Evolutionary conservation across 129 eudicot genomes (phyloP), one percentile per base, ranked within the genome.

Genomic region (Mikania micrantha): DNA sequence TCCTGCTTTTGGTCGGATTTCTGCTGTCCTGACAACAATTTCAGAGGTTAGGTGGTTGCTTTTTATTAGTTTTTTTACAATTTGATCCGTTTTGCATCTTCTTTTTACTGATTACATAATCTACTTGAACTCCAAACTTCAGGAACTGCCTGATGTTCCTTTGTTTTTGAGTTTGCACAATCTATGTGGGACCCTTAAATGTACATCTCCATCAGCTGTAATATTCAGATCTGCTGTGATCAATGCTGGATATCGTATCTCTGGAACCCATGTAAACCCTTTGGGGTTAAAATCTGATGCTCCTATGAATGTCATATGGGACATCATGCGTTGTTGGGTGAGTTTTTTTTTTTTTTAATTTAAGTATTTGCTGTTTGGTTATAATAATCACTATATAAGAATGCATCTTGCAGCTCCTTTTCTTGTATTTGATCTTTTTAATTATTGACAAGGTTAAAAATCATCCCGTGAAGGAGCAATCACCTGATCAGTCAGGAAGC

Each of bases 291-390:
- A 94, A 70, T 82, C 97, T 6, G 90, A 94, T 76, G 99, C 99
- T 60, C 97, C 95, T 24, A 89, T 94, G 97, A 79, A 82, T 82
- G 99, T 94, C 25, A 89, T 94, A 31, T 90, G 97, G 99, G 99
- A 94, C 62, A 94, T 94, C 44, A 94, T 94, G 99, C 95, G 99
- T 49, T 89, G 97, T 80, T 94, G 97, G 99, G 97, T 94, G 77
- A 74, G 78, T 20, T 4, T 22, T 64, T 22, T 9, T 64, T 19
- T 4, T 22, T 64, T 22, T 9, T 64, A 15, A 48, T 66, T n/a
- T 42, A 35, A 11, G 15, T n/a, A n/a, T n/a, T n/a, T n/a, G n/a
- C 13, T 21, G 19, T 12, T 69, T 29, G 29, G 10, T 60, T 73
- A 32, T 15, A 22, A 8, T 52, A 7, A 44, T 20, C 6, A 1